Evolutionary conservation across 192 early-diverging fungal species (phyloP), one percentile per base, ranked within the genome.

Genomic region (Spizellomyces punctatus): DNA sequence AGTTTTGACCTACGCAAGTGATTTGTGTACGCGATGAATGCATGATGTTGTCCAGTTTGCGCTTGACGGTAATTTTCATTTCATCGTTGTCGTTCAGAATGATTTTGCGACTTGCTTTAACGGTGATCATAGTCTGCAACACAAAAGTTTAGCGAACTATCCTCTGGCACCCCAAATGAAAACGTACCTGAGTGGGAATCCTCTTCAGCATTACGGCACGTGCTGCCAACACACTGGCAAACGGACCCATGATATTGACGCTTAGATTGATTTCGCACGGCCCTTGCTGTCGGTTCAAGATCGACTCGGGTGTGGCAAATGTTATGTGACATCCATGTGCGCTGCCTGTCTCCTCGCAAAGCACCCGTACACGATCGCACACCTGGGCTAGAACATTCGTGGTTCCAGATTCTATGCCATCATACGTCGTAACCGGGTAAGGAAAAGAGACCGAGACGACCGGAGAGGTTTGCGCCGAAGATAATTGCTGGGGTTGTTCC

Each of bases 61-160:
- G 19, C 54, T 86, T 89, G n/a, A 82, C 74, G 46, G 56, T 47
- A 45, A 75, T 46, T 54, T 81, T 84, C 76, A 87, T 85, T 69
- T 85, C 85, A 14, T 73, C 82, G n/a, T 67, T 72, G 27, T 76
- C 46, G 68, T 77, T 76, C n/a, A 87, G 76, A 8, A 87, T 56
- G n/a, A 80, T 44, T n/a, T 63, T 66, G 47, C 76, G 76, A 48
- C 67, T 78, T 14, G 79, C 78, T 67, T 82, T 82, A 36, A 87
- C 70, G 42, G 72, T 80, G 21, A 82, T 60, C 42, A 75, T 58
- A 5, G 71, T 78, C 79, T 83, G 63, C 27, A 42, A 62, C 12
- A 27, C 10, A 27, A n/a, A 7, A 10, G n/a, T 22, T 19, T 2
- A 55, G 10, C 19, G 12, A 43, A 12, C 4, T 55, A n/a, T 46